Percentiles rank a stretch among this genome's conserved stretches.
These are phyloP conservation scores for Fusarium sp. DNA, from an alignment of 2,329 filamentous ascomycete genomes.

Conservation along the genomic window DNA sequence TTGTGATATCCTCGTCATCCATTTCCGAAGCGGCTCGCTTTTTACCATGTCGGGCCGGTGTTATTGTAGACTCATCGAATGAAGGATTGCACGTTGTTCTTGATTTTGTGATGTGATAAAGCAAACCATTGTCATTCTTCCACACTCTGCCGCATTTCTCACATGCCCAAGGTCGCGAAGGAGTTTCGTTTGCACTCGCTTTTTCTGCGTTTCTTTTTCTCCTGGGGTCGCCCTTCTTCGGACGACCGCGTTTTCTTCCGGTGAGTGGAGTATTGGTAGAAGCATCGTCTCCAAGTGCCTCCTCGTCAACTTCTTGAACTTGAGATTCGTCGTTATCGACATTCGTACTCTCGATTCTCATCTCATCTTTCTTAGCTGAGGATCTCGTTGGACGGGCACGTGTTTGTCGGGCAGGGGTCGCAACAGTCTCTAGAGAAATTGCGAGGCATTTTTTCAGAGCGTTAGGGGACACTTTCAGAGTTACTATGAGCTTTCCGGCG, in stretches of 20 bases:
- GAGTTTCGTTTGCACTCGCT: slow-evolving; percentile 30
- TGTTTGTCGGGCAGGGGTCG: slow-evolving; percentile 27
- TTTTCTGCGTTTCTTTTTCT: slow-evolving; percentile 22
- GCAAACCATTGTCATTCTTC: slow-evolving; percentile 70
- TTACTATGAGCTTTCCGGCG: slow-evolving; percentile 16
- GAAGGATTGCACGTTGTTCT: slow-evolving; percentile 66
- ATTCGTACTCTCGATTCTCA: background rate
- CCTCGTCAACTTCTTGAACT: slow-evolving; percentile 1
- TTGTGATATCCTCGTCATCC: slow-evolving; percentile 18
- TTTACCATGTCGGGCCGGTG: slow-evolving; percentile 33
- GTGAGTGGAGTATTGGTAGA: slow-evolving; percentile 25
- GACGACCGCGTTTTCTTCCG: slow-evolving; percentile 48
- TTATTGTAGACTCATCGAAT: slow-evolving; percentile 43
- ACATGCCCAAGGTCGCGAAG: slow-evolving; percentile 59
- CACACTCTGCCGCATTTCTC: slow-evolving; percentile 66
- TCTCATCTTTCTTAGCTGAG: slow-evolving; percentile 25
- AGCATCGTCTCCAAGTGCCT: slow-evolving; percentile 2
- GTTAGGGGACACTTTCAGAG: slow-evolving; percentile 24
- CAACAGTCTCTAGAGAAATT: background rate
- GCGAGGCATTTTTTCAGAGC: slow-evolving; percentile 12
- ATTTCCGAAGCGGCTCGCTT: slow-evolving; percentile 23
- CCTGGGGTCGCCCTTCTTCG: slow-evolving; percentile 30
- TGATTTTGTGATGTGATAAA: slow-evolving; percentile 70
- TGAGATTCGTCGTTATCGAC: slow-evolving; percentile 8
- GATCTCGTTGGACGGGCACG: slow-evolving; percentile 25